Evolutionary conservation across 225 moss, liverwort and hornwort genomes (phyloP).

Genomic region (Lunularia cruciata): DNA sequence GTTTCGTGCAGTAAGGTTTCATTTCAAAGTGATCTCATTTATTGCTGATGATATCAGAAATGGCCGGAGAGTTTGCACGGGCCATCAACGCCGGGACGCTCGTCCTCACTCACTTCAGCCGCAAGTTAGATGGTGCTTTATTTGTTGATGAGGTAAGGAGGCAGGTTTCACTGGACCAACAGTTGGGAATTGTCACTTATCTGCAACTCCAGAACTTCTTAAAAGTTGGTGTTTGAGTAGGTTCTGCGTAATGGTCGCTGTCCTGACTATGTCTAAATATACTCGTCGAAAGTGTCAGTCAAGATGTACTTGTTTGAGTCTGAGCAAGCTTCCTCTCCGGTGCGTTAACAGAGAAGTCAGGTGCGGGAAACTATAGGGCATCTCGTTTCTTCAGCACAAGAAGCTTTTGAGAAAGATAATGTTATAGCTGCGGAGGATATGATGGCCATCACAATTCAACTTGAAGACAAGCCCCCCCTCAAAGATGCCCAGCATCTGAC

Average conservation of each 20-base stretch:
- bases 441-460: conserved; percentile 67
- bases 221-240: too few species aligned
- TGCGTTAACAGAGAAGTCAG: conserved; percentile 54
- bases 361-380: conserved; percentile 65
- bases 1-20: too few species aligned
- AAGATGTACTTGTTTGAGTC: background rate
- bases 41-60: conserved; percentile 58
- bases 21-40: too few species aligned
- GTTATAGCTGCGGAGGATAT: conserved; percentile 84
- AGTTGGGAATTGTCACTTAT: background rate
- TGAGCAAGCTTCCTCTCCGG: background rate
- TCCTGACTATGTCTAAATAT: too few species aligned
- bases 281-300: too few species aligned
- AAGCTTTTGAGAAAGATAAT: conserved; percentile 66
- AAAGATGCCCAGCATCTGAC: conserved; percentile 17
- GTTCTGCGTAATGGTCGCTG: too few species aligned
- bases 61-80: conserved; percentile 86
- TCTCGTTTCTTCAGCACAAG: conserved; percentile 61
- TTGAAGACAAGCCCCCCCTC: conserved; percentile 56
- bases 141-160: conserved; percentile 64
- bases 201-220: too few species aligned
- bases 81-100: conserved; percentile 70
- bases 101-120: conserved; percentile 95
- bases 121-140: conserved; percentile 84
- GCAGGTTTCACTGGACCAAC: background rate